Evolutionary conservation across 1,139 yeast genomes (phyloP), one percentile per base, ranked within the genome.

Genomic region (Pichia sp.): DNA sequence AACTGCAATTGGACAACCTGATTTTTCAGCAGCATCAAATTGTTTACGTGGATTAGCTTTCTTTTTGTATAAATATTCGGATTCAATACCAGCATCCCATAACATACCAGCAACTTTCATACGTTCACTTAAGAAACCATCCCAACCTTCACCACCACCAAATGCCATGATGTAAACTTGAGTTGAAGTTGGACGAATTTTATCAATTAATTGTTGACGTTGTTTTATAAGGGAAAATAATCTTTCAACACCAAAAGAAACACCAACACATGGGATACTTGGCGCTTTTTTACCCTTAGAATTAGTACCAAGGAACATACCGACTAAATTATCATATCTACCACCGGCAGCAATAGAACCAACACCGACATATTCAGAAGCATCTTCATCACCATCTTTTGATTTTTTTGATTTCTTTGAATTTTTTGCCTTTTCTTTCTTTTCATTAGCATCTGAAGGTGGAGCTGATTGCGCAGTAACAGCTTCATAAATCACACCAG

Each of bases 311-410:
- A 96, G 81, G 64, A 91, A 91, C 97, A 91, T 91, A 52, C 96
- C 96, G 26, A 91, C 97, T 49, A 91, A 74, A 55, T 84, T 82
- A 63, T 91, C 98, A 64, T 91, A 91, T 64, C 98, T 85, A 52
- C 98, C 98, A 66, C 98, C 98, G 34, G 96, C 98, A 43, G 96
- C 95, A 55, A 91, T 87, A 8, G 97, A 89, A 23, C 98, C 98
- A 39, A 91, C 96, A 55, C 98, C 98, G 38, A 91, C 97, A 56
- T 84, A 87, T 51, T 87, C 97, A 39, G 95, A 84, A 41, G 95
- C 95, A 65, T 91, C 98, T 52, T 88, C 97, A 39, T 78, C 87
- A 21, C 72, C 80, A 26, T 59, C 60, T 43, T 58, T 61, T 29
- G 50, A 50, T 41, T 51, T 52, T 37, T 53, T 54, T 51, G 58